These are phyloP conservation scores for Globisporangium iwayamae DNA, from an alignment of 352 stramenopile species.

Conservation along the genomic window DNA sequence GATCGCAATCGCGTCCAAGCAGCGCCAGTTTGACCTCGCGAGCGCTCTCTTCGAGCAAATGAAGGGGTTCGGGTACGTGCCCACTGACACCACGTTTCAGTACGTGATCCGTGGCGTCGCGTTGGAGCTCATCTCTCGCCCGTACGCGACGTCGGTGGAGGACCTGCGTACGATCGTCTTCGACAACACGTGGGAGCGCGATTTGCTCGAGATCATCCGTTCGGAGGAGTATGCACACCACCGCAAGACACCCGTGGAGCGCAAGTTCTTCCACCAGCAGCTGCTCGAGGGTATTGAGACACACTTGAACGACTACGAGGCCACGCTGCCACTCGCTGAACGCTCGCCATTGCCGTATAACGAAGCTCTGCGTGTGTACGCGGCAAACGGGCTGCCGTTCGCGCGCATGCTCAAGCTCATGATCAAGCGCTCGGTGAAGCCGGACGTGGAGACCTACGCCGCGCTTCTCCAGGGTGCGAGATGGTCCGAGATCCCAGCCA, in stretches of 20 bases:
- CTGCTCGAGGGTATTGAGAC: constrained; percentile 39
- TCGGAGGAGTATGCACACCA: constrained; percentile 52
- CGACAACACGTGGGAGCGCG: constrained; percentile 38
- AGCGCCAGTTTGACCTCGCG: constrained; percentile 56
- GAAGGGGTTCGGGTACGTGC: constrained; percentile 29
- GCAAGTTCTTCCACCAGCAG: constrained; percentile 37
- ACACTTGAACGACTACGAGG: constrained; percentile 52
- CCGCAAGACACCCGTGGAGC: constrained; percentile 53
- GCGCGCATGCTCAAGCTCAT: constrained; percentile 52
- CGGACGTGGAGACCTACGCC: constrained; percentile 56
- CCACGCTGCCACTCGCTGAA: constrained; percentile 9
- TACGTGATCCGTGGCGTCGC: constrained; percentile 57
- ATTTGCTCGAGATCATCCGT: constrained; percentile 53
- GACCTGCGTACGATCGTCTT: constrained; percentile 34
- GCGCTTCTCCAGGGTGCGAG: constrained; percentile 58
- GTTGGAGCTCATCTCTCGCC: constrained; percentile 32
- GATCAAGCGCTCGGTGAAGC: constrained; percentile 43
- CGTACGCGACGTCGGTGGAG: constrained; percentile 22
- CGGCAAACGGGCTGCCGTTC: constrained; percentile 53
- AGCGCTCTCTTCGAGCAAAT: constrained; percentile 43
- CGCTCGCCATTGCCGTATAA: constrained; percentile 49
- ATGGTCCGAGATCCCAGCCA: constrained; percentile 63
- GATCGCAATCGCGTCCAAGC: constrained; percentile 69
- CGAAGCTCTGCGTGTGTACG: constrained; percentile 56
- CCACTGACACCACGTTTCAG: constrained; percentile 36